Evolutionary conservation across 441 rosid genomes (phyloP).

Genomic region (Geranium incanum): DNA sequence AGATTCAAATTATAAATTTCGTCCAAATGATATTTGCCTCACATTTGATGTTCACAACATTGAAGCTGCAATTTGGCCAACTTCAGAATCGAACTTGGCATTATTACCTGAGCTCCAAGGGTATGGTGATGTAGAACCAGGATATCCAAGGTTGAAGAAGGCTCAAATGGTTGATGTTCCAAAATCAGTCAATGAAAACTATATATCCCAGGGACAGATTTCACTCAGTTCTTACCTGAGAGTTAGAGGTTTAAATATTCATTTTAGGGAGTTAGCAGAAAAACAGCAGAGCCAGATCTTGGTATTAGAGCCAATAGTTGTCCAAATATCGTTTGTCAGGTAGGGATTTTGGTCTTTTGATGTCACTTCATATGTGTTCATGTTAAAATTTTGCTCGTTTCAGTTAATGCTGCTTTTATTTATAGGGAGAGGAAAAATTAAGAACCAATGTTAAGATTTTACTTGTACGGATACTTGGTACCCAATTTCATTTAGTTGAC

Average conservation of each 20-base stretch:
- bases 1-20: conserved; percentile 21
- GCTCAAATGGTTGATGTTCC: conserved; percentile 42
- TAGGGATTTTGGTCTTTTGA: conserved; percentile 27
- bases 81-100: conserved; percentile 37
- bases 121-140: conserved; percentile 38
- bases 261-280: conserved; percentile 39
- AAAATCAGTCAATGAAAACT: conserved; percentile 46
- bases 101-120: conserved; percentile 28
- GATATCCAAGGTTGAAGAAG: conserved; percentile 40
- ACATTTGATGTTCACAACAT: conserved; percentile 57
- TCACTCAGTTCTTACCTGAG: conserved; percentile 46
- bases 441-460: not conserved
- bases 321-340: conserved; percentile 62
- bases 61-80: conserved; percentile 60
- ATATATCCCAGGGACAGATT: conserved; percentile 43
- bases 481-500: not conserved
- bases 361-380: conserved; percentile 15
- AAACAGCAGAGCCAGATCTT: conserved; percentile 41
- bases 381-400: conserved; percentile 8
- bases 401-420: not conserved
- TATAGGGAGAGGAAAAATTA: not conserved
- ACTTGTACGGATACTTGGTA: not conserved
- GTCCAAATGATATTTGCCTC: conserved; percentile 41
- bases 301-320: conserved; percentile 51
- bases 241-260: conserved; percentile 52